These are phyloP conservation scores for Eremothecium cymbalariae DNA, from an alignment of 1,139 yeast species.

Conservation along the genomic window DNA sequence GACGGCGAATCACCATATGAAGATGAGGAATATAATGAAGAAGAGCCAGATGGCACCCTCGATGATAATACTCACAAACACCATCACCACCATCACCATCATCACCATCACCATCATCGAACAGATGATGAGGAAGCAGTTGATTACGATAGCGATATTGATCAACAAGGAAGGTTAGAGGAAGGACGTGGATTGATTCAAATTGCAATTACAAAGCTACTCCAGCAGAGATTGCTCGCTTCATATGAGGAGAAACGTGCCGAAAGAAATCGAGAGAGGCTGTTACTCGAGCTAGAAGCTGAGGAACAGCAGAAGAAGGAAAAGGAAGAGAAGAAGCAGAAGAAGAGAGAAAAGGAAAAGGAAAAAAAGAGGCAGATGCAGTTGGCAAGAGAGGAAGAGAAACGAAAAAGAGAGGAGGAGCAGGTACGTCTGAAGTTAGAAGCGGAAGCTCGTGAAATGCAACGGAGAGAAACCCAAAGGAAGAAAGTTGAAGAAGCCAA, in stretches of 20 bases:
- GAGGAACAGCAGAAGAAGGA: conserved; percentile 69
- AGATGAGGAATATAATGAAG: conserved; percentile 13
- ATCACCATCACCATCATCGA: conserved; percentile 23
- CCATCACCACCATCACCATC: conserved; percentile 19
- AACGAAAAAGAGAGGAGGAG: conserved; percentile 34
- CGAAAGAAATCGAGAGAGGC: conserved; percentile 63
- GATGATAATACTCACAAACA: conserved; percentile 18
- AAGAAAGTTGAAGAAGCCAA: conserved; percentile 32
- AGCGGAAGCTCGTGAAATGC: conserved; percentile 38
- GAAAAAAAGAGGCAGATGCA: conserved; percentile 72
- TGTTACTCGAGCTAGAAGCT: conserved; percentile 75
- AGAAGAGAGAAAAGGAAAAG: conserved; percentile 71
- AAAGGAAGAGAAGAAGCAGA: conserved; percentile 62
- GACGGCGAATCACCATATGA: conserved; percentile 25
- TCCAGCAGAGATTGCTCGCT: conserved; percentile 60
- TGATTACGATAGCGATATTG: conserved; percentile 32
- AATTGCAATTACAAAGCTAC: conserved; percentile 63
- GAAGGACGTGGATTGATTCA: conserved; percentile 74
- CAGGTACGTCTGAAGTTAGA: conserved; percentile 38
- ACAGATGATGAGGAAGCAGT: conserved; percentile 32
- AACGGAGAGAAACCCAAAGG: conserved; percentile 38
- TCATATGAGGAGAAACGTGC: conserved; percentile 78
- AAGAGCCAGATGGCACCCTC: conserved; percentile 18
- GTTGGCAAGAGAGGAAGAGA: conserved; percentile 53
- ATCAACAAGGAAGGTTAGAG: conserved; percentile 58